A percentile compares a stretch with the other conserved stretches of the same genome.
phyloP scores from a whole-genome alignment of 768 basidiomycete species.

The Leucosporidium yakuticum region DNA sequence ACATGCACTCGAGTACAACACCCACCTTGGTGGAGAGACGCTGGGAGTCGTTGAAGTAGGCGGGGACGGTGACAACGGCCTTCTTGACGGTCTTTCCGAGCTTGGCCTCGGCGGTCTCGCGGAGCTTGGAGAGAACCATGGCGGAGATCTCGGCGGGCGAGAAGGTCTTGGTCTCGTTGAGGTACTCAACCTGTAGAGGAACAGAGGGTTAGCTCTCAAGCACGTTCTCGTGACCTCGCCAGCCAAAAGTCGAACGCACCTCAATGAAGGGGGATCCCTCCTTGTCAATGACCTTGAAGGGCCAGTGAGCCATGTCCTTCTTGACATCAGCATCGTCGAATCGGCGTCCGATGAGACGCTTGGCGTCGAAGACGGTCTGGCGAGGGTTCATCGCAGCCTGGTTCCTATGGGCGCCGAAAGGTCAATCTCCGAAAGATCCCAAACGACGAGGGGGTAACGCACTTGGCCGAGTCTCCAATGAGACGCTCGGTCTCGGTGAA shows the following conservation, averaged over 20 bases:
- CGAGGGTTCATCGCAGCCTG: conserved; percentile 99
- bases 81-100: conserved; percentile 93
- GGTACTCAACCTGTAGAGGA: conserved; percentile 65
- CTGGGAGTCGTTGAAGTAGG: conserved; percentile 99
- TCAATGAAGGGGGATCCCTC: conserved; percentile 93
- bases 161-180: conserved; percentile 90
- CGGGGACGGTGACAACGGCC: conserved; percentile 92
- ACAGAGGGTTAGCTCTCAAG: neutral
- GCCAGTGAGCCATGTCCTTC: conserved; percentile 97
- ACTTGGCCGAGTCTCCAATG: conserved; percentile 95
- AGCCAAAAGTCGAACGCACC: conserved; percentile 43
- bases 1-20: neutral
- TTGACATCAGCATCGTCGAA: conserved; percentile 90
- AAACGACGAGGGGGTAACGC: neutral
- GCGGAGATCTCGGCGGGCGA: conserved; percentile 99
- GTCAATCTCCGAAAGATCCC: neutral
- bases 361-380: conserved; percentile 99
- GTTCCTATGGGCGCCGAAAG: conserved; percentile 48
- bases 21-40: conserved; percentile 81
- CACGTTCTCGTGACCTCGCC: neutral
- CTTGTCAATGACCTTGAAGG: conserved; percentile 85
- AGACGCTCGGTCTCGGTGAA: conserved; percentile 86
- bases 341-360: conserved; percentile 95
- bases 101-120: conserved; percentile 98
- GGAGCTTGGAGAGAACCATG: conserved; percentile 99